Evolutionary conservation across 176 grass and related monocot species (phyloP).

Genomic region (Tillandsia fasciculata): DNA sequence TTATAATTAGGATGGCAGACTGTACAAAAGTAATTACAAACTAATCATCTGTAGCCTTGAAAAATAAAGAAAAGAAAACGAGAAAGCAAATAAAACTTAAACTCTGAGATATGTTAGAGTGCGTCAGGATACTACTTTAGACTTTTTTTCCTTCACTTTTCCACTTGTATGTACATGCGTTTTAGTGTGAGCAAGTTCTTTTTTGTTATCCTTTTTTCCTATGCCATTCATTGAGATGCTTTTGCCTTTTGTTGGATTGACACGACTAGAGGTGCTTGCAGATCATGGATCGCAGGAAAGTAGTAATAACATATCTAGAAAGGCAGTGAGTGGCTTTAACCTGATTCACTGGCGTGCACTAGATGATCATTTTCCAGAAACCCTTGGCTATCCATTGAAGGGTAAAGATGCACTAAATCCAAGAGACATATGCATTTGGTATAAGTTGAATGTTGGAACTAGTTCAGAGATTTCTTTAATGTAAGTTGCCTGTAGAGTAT

Average conservation of each 20-base stretch:
- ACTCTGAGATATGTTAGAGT: too few relatives aligned
- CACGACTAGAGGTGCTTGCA: not conserved
- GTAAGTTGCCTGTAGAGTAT: conserved; percentile 32
- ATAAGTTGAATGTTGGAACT: conserved; percentile 41
- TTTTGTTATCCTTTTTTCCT: not conserved
- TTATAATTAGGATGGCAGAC: too few relatives aligned
- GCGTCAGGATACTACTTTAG: too few relatives aligned
- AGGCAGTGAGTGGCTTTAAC: conserved; percentile 52
- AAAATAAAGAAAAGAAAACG: too few relatives aligned
- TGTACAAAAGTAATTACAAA: too few relatives aligned
- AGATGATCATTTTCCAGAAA: conserved; percentile 28
- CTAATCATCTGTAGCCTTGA: too few relatives aligned
- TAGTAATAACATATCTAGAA: conserved; percentile 63
- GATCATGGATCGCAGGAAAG: not conserved
- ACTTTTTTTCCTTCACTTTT: too few relatives aligned
- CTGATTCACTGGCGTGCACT: conserved; percentile 50
- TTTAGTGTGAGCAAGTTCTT: not conserved
- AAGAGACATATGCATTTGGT: conserved; percentile 41
- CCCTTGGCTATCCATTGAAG: conserved; percentile 15
- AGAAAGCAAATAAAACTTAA: too few relatives aligned
- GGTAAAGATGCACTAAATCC: conserved; percentile 13
- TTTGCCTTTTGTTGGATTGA: not conserved
- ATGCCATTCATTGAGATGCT: not conserved
- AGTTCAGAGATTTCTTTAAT: conserved; percentile 44
- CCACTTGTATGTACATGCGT: too few relatives aligned